Evolutionary conservation across 805 yeast genomes (phyloP), one percentile per base, ranked within the genome.

Genomic region (Yamadazyma scolyti): DNA sequence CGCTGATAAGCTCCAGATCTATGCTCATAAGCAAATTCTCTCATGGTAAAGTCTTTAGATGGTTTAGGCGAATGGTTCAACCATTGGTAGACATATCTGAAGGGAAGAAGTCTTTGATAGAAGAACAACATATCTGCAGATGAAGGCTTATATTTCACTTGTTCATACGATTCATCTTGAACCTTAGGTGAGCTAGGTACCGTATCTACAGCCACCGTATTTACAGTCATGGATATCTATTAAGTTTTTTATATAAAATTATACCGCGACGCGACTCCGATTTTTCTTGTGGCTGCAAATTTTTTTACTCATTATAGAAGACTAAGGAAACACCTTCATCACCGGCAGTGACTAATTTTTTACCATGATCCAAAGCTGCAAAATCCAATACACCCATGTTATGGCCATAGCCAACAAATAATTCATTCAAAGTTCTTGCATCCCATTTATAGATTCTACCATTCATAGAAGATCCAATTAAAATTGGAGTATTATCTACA

Each of bases 281-380:
- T 24, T 11, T 11, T 7, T 13, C 6, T 13, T 11, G 11, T 6
- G 8, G 11, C 16, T 13, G 12, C 17, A 13, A 24, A 13, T 15
- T 15, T 15, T 25, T 17, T 25, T 9, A 30, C 14, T 32, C 40
- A 27, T 36, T 36, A 27, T 43, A 66, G 46, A 78, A 88, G 8
- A 90, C 75, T 42, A 90, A 65, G 9, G 94, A 77, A 19, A 93
- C 96, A 44, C 96, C 96, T 58, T 93, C 98, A 56, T 93, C 98
- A 42, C 97, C 97, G 9, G 96, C 98, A 13, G 97, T 86, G 21
- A 88, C 71, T 26, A 93, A 50, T 53, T 80, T 79, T 30, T 72
- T 69, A 16, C 87, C 90, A 27, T 73, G 61, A 23, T 75, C 78
- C 35, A 78, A 74, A 25, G 81, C 51, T 12, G 82, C 78, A 52